Percentiles rank a stretch among this genome's conserved stretches.
phyloP scores from a whole-genome alignment of 1,284 basidiomycete species.

The Fomitopsis pinicola region DNA sequence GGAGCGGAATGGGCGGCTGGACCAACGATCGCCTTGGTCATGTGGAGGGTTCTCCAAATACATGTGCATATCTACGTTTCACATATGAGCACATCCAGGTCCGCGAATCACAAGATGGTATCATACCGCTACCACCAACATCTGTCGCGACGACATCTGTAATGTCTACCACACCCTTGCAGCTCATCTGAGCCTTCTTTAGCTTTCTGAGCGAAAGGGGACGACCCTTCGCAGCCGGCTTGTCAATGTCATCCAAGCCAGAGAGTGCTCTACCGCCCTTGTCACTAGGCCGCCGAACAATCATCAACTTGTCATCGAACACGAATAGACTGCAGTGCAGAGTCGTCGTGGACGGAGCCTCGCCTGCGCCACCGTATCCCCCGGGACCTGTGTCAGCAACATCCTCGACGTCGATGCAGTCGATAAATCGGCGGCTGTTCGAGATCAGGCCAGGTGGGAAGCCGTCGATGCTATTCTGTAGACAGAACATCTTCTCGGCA shows the following conservation, averaged over 20 bases:
- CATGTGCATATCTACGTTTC: constrained; percentile 70
- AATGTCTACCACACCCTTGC: constrained; percentile 84
- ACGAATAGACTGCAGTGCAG: constrained; percentile 90
- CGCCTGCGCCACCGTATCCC: neutral
- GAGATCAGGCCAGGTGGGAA: constrained; percentile 89
- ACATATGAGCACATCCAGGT: neutral
- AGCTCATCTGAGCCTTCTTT: constrained; percentile 80
- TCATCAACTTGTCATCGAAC: constrained; percentile 92
- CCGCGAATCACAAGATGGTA: neutral
- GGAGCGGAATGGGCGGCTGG: constrained; percentile 75
- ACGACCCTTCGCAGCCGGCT: constrained; percentile 58
- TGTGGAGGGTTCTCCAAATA: constrained; percentile 77
- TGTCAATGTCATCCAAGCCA: constrained; percentile 82
- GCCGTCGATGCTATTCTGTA: constrained; percentile 82
- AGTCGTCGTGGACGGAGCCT: constrained; percentile 18
- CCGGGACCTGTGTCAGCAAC: constrained; percentile 35
- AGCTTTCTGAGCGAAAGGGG: constrained; percentile 48
- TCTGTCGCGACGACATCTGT: constrained; percentile 83
- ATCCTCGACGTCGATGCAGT: constrained; percentile 94
- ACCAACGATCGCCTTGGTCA: constrained; percentile 81
- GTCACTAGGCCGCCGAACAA: constrained; percentile 82
- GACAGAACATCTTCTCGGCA: constrained; percentile 85
- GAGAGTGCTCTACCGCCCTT: constrained; percentile 70
- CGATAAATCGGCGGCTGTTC: constrained; percentile 84
- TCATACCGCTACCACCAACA: constrained; percentile 72